These are phyloP conservation scores for Cercophora scortea DNA, from an alignment of 495 filamentous ascomycete genomes.

Conservation along the genomic window DNA sequence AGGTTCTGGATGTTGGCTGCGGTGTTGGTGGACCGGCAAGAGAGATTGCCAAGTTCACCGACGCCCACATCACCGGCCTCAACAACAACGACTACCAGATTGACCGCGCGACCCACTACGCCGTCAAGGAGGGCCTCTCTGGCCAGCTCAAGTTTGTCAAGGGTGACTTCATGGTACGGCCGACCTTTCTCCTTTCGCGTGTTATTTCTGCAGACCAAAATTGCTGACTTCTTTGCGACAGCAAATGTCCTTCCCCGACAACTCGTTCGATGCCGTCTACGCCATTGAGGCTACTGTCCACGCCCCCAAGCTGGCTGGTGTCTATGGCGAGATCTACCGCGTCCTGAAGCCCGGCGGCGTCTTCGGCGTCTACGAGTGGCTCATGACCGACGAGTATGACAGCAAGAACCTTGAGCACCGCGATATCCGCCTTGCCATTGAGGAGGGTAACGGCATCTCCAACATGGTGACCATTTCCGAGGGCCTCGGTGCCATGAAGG, in stretches of 20 bases:
- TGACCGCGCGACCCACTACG: slow-evolving; percentile 82
- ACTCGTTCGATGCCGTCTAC: slow-evolving; percentile 92
- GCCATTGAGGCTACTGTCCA: slow-evolving; percentile 98
- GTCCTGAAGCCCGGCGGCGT: slow-evolving; percentile 94
- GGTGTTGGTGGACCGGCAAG: slow-evolving; percentile 96
- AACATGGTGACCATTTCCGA: slow-evolving; percentile 94
- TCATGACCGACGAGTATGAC: slow-evolving; percentile 97
- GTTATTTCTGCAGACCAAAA: background rate
- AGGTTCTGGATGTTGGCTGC: slow-evolving; percentile 92
- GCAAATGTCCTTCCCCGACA: slow-evolving; percentile 95
- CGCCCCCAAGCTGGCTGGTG: slow-evolving; percentile 87
- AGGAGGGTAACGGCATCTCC: slow-evolving; percentile 93
- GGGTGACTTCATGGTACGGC: slow-evolving; percentile 88
- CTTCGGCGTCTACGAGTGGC: slow-evolving; percentile 98
- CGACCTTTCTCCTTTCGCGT: background rate
- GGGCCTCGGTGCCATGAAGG: slow-evolving; percentile 76
- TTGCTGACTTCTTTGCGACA: slow-evolving; percentile 25
- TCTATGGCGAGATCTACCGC: slow-evolving; percentile 90
- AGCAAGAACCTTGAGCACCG: slow-evolving; percentile 82
- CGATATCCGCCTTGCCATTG: slow-evolving; percentile 87
- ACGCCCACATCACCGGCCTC: slow-evolving; percentile 78
- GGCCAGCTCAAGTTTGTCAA: slow-evolving; percentile 84
- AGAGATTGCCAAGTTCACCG: slow-evolving; percentile 94
- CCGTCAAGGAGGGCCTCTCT: slow-evolving; percentile 69
- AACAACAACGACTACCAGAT: slow-evolving; percentile 99